These are phyloP conservation scores for Phytophthora citricola DNA, from an alignment of 352 stramenopile genomes.

Conservation along the genomic window DNA sequence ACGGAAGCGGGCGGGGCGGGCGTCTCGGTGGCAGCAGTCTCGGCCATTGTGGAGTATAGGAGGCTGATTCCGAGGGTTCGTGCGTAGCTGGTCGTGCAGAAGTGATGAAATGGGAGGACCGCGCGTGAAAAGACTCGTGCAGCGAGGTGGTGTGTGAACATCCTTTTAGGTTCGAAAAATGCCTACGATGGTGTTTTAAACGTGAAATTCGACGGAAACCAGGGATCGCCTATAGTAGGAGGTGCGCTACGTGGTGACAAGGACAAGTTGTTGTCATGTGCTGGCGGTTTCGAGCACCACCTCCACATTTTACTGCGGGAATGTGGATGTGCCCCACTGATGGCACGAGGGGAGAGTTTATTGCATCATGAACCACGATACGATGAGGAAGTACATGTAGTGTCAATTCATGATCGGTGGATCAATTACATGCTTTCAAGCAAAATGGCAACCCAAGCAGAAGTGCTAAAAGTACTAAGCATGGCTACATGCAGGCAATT, in stretches of 20 bases:
- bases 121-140: neutral
- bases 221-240: neutral
- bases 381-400: too few relatives aligned
- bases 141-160: neutral
- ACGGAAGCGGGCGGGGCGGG: slow-evolving; percentile 5
- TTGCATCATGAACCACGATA: slow-evolving; percentile 1
- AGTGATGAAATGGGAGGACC: slow-evolving; percentile 43
- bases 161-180: neutral
- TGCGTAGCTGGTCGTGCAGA: slow-evolving; percentile 30
- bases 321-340: slow-evolving; percentile 7
- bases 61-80: slow-evolving; percentile 31
- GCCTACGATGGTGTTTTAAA: neutral
- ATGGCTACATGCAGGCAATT: too few relatives aligned
- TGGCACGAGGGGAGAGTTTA: slow-evolving; percentile 4
- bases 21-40: slow-evolving; percentile 26
- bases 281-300: slow-evolving; percentile 1
- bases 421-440: too few relatives aligned
- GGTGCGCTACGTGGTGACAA: slow-evolving; percentile 23
- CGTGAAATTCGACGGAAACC: neutral
- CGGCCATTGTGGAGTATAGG: slow-evolving; percentile 15
- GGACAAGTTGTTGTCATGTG: slow-evolving; percentile 30
- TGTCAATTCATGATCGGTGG: too few relatives aligned
- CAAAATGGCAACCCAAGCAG: too few relatives aligned
- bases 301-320: neutral
- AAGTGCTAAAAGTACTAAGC: too few relatives aligned